Evolutionary conservation across 1,139 yeast genomes (phyloP).

Genomic region (Suhomyces bribrorum): DNA sequence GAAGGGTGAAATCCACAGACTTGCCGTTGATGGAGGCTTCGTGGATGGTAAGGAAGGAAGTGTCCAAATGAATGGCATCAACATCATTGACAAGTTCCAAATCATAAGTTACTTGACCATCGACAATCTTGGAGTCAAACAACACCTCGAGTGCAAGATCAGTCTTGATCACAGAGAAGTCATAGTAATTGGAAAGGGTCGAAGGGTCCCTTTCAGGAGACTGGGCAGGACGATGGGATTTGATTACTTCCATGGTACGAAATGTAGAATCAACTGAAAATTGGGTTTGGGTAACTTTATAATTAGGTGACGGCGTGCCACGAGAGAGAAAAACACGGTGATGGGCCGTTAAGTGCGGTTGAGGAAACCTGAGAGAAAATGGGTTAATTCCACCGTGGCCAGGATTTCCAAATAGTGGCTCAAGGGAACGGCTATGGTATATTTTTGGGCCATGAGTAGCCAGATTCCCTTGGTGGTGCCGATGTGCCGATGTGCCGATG

Average conservation of each 20-base stretch:
- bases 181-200: slow-evolving; percentile 68
- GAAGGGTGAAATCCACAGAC: slow-evolving; percentile 36
- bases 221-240: slow-evolving; percentile 35
- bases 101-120: slow-evolving; percentile 57
- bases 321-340: no score
- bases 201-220: slow-evolving; percentile 73
- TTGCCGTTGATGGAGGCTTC: slow-evolving; percentile 47
- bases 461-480: no score
- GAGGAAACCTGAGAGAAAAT: no score
- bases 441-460: no score
- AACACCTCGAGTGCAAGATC: slow-evolving; percentile 53
- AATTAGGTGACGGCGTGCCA: no score
- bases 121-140: slow-evolving; percentile 53
- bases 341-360: no score
- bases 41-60: slow-evolving; percentile 61
- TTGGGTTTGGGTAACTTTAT: no score
- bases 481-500: no score
- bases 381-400: no score
- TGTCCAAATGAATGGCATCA: slow-evolving; percentile 56
- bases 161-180: slow-evolving; percentile 55
- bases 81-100: slow-evolving; percentile 31
- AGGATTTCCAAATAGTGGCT: no score
- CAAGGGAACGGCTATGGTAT: no score
- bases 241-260: slow-evolving; percentile 19
- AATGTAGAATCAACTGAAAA: no score